phyloP scores from a whole-genome alignment of 140 eudicot genomes.

The Stevia rebaudiana region DNA sequence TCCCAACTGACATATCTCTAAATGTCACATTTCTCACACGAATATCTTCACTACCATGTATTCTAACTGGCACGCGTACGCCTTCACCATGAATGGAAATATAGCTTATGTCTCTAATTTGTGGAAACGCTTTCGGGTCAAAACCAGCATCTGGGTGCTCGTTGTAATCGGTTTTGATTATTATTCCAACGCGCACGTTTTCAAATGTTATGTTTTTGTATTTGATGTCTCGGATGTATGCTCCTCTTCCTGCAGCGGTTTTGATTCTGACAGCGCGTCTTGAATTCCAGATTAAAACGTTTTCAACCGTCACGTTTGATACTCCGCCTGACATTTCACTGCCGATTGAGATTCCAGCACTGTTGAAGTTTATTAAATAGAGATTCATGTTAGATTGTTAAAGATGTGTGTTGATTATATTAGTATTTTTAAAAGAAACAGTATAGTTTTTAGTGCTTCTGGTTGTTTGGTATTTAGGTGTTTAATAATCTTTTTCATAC shows the following conservation, averaged over 20 bases:
- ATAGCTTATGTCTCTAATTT: constrained; percentile 58
- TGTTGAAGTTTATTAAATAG: constrained; percentile 28
- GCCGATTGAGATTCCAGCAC: constrained; percentile 95
- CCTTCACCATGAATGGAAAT: constrained; percentile 72
- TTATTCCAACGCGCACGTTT: constrained; percentile 76
- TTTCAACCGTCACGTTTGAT: constrained; percentile 72
- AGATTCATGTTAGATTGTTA: neutral
- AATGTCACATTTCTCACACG: constrained; percentile 64
- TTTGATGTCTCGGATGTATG: constrained; percentile 60
- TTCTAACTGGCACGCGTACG: constrained; percentile 87
- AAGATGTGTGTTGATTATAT: neutral
- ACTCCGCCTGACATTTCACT: constrained; percentile 99
- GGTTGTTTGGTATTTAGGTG: too few relatives aligned
- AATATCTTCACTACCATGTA: constrained; percentile 77
- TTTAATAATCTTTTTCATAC: too few relatives aligned
- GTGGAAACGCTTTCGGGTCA: constrained; percentile 72
- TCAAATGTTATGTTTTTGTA: constrained; percentile 76
- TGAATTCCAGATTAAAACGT: constrained; percentile 65
- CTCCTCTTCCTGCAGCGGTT: constrained; percentile 94
- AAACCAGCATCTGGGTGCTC: constrained; percentile 84
- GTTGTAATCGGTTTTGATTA: constrained; percentile 93
- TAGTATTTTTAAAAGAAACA: neutral
- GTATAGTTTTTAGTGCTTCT: neutral
- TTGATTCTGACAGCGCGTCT: constrained; percentile 87
- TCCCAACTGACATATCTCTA: constrained; percentile 82